These are phyloP conservation scores for Waltergamsia citrina DNA, from an alignment of 2,329 filamentous ascomycete genomes.

Conservation along the genomic window DNA sequence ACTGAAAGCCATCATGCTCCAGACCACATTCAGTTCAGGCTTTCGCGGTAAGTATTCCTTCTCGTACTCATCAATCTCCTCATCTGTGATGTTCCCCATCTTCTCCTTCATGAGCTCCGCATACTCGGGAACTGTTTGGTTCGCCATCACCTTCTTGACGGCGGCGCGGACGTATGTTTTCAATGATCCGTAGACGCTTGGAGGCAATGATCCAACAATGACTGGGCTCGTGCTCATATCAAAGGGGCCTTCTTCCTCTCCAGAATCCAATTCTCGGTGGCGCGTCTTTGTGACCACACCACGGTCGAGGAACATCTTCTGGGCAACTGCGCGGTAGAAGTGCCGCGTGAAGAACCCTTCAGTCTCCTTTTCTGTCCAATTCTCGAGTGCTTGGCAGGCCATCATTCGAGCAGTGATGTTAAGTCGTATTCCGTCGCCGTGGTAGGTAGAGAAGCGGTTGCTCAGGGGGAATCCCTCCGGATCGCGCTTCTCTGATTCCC, in stretches of 20 bases:
- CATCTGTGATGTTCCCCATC: conserved; percentile 62
- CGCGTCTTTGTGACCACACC: conserved; percentile 60
- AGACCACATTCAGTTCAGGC: conserved; percentile 78
- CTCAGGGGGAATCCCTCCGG: conserved; percentile 95
- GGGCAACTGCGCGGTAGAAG: conserved; percentile 83
- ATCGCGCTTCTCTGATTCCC: conserved; percentile 65
- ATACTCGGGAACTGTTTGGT: conserved; percentile 46
- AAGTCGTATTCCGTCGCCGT: conserved; percentile 59
- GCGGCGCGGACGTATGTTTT: conserved; percentile 72
- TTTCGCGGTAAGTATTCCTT: conserved; percentile 52
- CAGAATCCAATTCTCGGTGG: conserved; percentile 18
- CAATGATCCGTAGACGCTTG: conserved; percentile 70
- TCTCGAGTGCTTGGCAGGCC: conserved; percentile 90
- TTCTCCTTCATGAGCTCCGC: conserved; percentile 53
- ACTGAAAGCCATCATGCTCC: conserved; percentile 95
- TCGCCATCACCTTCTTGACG: conserved; percentile 59
- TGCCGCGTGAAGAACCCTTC: conserved; percentile 86
- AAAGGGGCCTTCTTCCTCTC: conserved; percentile 26
- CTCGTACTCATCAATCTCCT: conserved; percentile 66
- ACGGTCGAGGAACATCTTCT: conserved; percentile 83
- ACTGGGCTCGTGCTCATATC: conserved; percentile 63
- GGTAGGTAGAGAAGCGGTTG: conserved; percentile 50
- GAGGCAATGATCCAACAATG: conserved; percentile 77
- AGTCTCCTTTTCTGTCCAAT: conserved; percentile 79
- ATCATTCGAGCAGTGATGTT: conserved; percentile 98